Evolutionary conservation across 306 rosid genomes (phyloP).

Genomic region (Cucumis hystrix): DNA sequence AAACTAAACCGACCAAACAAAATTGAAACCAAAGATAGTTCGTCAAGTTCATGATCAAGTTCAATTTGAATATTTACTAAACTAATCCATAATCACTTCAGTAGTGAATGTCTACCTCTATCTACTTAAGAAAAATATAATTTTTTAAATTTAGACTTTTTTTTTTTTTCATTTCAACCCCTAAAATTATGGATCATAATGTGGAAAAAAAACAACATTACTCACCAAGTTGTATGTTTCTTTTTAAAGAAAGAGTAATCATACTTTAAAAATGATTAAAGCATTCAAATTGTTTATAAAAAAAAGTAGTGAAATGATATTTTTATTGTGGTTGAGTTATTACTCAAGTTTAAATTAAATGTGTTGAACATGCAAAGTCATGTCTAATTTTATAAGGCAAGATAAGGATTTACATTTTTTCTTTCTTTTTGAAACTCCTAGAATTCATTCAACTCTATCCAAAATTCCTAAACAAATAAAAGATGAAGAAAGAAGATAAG

Average conservation of each 20-base stretch:
- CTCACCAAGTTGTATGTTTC: not conserved
- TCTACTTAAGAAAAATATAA: too few species aligned
- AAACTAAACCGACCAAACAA: too few species aligned
- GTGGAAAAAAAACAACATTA: not conserved
- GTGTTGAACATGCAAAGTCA: not conserved
- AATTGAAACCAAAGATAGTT: too few species aligned
- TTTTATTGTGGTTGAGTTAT: not conserved
- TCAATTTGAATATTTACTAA: too few species aligned
- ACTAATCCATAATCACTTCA: too few species aligned
- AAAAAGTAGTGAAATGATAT: not conserved
- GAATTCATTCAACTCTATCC: not conserved
- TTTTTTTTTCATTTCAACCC: too few species aligned
- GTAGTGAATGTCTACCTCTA: too few species aligned
- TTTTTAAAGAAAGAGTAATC: not conserved
- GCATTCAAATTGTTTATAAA: not conserved
- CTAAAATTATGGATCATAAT: too few species aligned
- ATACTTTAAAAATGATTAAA: not conserved
- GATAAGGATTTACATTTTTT: not conserved
- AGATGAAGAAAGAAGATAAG: not conserved
- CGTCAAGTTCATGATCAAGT: too few species aligned
- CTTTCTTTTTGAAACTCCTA: not conserved
- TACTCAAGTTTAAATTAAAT: not conserved
- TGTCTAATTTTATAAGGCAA: not conserved
- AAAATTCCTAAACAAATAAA: not conserved
- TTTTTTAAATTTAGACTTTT: too few species aligned